Percentiles rank a stretch among this genome's conserved stretches.
Evolutionary conservation across 192 early-diverging fungal species (phyloP).

Genomic region (Helicostylum pulchrum): DNA sequence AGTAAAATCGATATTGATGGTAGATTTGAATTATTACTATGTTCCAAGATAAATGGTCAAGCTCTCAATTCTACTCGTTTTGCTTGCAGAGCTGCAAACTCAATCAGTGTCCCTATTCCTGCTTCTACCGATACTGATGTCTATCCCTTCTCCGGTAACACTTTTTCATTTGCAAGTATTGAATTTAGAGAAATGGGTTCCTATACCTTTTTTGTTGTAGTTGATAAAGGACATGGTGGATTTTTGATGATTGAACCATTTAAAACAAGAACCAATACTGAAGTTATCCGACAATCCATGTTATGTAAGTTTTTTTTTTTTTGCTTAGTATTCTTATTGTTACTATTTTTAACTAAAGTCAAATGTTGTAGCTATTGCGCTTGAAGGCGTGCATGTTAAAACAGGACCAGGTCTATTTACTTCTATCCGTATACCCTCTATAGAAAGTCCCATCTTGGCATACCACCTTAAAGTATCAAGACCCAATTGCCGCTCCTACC

Average conservation of each 20-base stretch:
- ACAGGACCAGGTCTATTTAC: conserved; percentile 33
- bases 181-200: conserved; percentile 35
- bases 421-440: conserved; percentile 41
- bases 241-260: conserved; percentile 45
- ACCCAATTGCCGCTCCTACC: conserved; percentile 15
- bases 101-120: conserved; percentile 34
- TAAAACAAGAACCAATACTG: conserved; percentile 21
- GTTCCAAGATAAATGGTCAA: conserved; percentile 37
- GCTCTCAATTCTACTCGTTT: conserved; percentile 17
- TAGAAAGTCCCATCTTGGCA: conserved; percentile 50
- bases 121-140: conserved; percentile 20
- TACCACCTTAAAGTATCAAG: conserved; percentile 47
- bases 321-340: background rate
- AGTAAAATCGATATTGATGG: conserved; percentile 27
- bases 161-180: conserved; percentile 40
- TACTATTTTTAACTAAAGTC: background rate
- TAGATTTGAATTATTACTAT: conserved; percentile 40
- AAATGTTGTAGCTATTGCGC: conserved; percentile 11
- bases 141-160: conserved; percentile 30
- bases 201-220: conserved; percentile 39
- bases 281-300: conserved; percentile 34
- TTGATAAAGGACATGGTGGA: conserved; percentile 35
- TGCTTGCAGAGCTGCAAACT: conserved; percentile 28
- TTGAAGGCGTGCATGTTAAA: conserved; percentile 20
- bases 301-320: conserved; percentile 37